These are phyloP conservation scores for Dalechampia spathulata DNA, from an alignment of 441 rosid species.

Conservation along the genomic window DNA sequence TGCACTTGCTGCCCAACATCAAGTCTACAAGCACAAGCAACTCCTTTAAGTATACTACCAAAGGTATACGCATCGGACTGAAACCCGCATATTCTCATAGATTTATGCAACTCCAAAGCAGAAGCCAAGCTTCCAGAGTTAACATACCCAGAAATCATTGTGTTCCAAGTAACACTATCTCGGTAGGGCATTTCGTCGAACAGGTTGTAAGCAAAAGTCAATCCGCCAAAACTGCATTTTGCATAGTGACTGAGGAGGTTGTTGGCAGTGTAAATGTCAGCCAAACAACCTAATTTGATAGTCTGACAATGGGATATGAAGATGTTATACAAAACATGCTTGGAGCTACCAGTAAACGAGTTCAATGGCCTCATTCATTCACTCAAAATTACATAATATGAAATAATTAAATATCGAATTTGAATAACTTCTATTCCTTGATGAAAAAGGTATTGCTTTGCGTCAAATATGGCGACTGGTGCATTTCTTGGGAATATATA, in stretches of 20 bases:
- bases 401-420: too few species aligned
- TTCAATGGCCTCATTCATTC: slow-evolving; percentile 31
- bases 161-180: slow-evolving; percentile 69
- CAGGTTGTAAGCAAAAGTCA: slow-evolving; percentile 34
- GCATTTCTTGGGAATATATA: too few species aligned
- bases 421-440: too few species aligned
- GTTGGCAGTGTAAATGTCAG: slow-evolving; percentile 46
- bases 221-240: slow-evolving; percentile 13
- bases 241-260: slow-evolving; percentile 30
- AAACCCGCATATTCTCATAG: slow-evolving; percentile 35
- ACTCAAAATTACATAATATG: too few species aligned
- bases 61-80: slow-evolving; percentile 44
- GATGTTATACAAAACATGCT: slow-evolving; percentile 26
- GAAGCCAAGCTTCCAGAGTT: slow-evolving; percentile 32
- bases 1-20: slow-evolving; percentile 56
- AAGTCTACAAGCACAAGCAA: slow-evolving; percentile 34
- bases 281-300: slow-evolving; percentile 34
- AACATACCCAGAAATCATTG: slow-evolving; percentile 55
- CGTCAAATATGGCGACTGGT: too few species aligned
- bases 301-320: slow-evolving; percentile 35
- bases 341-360: slow-evolving; percentile 15
- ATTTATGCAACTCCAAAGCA: slow-evolving; percentile 32
- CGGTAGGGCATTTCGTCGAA: slow-evolving; percentile 53
- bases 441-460: too few species aligned
- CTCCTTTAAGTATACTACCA: slow-evolving; percentile 59